These are phyloP conservation scores for Crithidia expoeki DNA, from an alignment of 208 protist genomes.

Conservation along the genomic window DNA sequence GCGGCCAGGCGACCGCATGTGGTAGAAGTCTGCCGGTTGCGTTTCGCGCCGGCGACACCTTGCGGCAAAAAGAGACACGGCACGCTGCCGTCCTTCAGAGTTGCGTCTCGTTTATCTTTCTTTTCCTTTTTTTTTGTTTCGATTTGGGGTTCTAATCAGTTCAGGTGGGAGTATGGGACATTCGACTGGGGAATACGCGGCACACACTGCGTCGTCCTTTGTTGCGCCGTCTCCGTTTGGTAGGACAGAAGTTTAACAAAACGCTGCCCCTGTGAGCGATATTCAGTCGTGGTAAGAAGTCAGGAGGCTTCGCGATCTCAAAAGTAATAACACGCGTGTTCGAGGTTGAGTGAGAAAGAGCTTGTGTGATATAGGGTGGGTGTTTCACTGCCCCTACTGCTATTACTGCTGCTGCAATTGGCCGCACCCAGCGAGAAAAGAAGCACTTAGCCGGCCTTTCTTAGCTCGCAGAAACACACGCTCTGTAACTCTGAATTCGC, in stretches of 20 bases:
- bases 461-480: neutral
- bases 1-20: too few species aligned
- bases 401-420: neutral
- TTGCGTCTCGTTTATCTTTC: too few species aligned
- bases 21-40: too few species aligned
- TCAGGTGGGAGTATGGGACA: constrained; percentile 1
- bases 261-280: too few species aligned
- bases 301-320: neutral
- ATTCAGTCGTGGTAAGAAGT: too few species aligned
- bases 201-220: too few species aligned
- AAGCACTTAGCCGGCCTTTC: neutral
- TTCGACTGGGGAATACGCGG: neutral
- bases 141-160: constrained; percentile 11
- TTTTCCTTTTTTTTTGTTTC: neutral
- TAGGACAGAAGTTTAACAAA: too few species aligned
- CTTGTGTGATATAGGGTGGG: neutral
- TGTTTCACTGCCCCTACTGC: neutral
- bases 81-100: neutral
- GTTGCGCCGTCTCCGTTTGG: too few species aligned
- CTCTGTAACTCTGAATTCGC: neutral
- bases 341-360: neutral
- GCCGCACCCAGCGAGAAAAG: neutral
- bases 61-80: neutral
- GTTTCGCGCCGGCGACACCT: too few species aligned
- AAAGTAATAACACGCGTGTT: neutral